phyloP scores from a whole-genome alignment of 768 basidiomycete species.

The Russula compacta region DNA sequence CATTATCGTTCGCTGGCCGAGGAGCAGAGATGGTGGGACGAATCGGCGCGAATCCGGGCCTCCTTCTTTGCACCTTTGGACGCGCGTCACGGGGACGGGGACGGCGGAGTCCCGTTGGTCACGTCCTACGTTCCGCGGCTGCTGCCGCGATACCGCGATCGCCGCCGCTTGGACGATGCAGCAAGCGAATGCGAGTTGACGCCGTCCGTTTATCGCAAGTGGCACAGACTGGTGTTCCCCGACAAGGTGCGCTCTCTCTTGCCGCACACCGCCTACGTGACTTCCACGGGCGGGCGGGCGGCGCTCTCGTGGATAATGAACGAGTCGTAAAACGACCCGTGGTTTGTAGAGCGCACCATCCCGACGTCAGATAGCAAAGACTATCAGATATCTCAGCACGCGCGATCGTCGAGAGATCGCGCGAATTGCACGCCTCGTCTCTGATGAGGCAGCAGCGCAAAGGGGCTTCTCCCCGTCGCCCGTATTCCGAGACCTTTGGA shows the following conservation, averaged over 20 bases:
- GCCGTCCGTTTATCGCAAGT: conserved; percentile 34
- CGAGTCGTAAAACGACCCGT: neutral
- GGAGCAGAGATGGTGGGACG: conserved; percentile 28
- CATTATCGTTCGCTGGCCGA: conserved; percentile 22
- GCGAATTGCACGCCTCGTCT: conserved; percentile 34
- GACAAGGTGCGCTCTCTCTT: conserved; percentile 26
- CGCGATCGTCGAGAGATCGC: conserved; percentile 34
- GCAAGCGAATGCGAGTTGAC: conserved; percentile 26
- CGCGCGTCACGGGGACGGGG: neutral
- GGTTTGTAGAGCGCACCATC: conserved; percentile 30
- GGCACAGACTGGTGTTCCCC: conserved; percentile 39
- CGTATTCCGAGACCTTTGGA: conserved; percentile 33
- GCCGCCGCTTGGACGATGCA: conserved; percentile 13
- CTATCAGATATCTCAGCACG: conserved; percentile 30
- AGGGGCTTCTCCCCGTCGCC: conserved; percentile 17
- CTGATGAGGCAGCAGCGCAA: conserved; percentile 31
- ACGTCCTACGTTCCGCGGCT: conserved; percentile 32
- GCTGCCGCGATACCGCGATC: conserved; percentile 32
- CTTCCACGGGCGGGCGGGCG: too few relatives aligned
- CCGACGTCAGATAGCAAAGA: conserved; percentile 26
- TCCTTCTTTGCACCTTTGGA: conserved; percentile 22
- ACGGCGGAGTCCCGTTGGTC: conserved; percentile 17
- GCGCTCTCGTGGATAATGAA: neutral
- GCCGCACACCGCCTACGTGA: neutral
- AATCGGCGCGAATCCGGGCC: conserved; percentile 23